Conservation (phyloP, 148 eudicot species). For the Chenopodium album region DNA sequence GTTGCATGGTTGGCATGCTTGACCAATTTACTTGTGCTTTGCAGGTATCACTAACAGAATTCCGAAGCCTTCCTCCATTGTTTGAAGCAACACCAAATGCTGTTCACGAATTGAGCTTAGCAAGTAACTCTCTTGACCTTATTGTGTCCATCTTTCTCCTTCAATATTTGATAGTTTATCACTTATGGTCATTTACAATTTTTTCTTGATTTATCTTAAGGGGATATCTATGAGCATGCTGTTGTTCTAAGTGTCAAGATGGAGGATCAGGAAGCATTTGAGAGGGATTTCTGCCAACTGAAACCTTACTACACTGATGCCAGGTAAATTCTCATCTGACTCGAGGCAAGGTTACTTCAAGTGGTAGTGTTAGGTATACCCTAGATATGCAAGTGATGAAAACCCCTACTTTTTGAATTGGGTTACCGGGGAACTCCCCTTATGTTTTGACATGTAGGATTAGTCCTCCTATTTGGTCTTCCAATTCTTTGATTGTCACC, state of each 20-base stretch:
- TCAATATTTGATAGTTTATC: neutral
- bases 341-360: neutral
- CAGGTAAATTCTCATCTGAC: conserved; percentile 34
- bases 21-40: conserved; percentile 14
- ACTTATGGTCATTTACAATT: neutral
- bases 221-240: conserved; percentile 95
- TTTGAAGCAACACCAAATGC: conserved; percentile 71
- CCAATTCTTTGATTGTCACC: neutral
- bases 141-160: neutral
- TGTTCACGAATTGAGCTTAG: conserved; percentile 68
- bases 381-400: neutral
- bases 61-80: conserved; percentile 84
- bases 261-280: conserved; percentile 95
- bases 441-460: neutral
- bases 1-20: neutral
- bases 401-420: neutral
- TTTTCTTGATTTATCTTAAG: conserved; percentile 33
- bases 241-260: conserved; percentile 86
- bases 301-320: conserved; percentile 97
- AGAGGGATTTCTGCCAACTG: conserved; percentile 91
- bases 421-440: neutral
- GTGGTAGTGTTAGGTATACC: neutral
- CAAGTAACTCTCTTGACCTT: conserved; percentile 50
- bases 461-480: neutral
- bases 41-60: conserved; percentile 70